Percentiles rank a stretch among this genome's conserved stretches.
These are phyloP conservation scores for Olyra latifolia DNA, from an alignment of 176 grass and related monocot species.

Conservation along the genomic window DNA sequence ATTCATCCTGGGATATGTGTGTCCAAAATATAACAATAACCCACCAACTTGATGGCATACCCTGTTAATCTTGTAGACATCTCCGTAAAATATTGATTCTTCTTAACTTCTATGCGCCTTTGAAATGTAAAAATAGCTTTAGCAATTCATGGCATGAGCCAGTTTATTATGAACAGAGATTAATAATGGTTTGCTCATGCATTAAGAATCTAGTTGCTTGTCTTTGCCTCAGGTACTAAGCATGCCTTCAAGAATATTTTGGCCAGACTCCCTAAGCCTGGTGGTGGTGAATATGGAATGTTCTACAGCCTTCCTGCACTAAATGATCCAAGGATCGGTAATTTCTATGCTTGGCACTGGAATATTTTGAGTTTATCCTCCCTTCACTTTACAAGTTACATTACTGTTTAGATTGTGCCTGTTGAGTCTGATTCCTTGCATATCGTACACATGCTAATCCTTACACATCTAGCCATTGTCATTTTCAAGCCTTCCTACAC, in stretches of 20 bases:
- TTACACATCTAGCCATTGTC: too few relatives aligned
- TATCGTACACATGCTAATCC: too few relatives aligned
- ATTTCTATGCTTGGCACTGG: neutral
- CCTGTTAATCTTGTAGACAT: too few relatives aligned
- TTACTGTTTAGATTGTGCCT: neutral
- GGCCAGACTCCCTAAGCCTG: constrained; percentile 64
- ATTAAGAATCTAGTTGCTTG: constrained; percentile 14
- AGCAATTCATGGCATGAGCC: neutral
- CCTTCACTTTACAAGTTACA: neutral
- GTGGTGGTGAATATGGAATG: constrained; percentile 76
- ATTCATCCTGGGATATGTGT: too few relatives aligned
- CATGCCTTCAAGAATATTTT: constrained; percentile 61
- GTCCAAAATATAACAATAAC: too few relatives aligned
- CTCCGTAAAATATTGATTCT: neutral
- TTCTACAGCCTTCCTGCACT: constrained; percentile 73
- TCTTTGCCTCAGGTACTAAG: constrained; percentile 47
- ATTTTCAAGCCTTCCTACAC: constrained; percentile 64
- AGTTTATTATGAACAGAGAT: neutral
- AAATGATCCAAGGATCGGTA: constrained; percentile 84
- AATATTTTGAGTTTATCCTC: neutral
- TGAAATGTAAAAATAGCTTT: neutral
- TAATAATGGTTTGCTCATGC: neutral
- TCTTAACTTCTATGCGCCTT: neutral
- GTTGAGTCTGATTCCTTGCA: neutral
- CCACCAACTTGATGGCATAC: too few relatives aligned